phyloP scores from a whole-genome alignment of 305 asterid species.

The Solanum hybrid region DNA sequence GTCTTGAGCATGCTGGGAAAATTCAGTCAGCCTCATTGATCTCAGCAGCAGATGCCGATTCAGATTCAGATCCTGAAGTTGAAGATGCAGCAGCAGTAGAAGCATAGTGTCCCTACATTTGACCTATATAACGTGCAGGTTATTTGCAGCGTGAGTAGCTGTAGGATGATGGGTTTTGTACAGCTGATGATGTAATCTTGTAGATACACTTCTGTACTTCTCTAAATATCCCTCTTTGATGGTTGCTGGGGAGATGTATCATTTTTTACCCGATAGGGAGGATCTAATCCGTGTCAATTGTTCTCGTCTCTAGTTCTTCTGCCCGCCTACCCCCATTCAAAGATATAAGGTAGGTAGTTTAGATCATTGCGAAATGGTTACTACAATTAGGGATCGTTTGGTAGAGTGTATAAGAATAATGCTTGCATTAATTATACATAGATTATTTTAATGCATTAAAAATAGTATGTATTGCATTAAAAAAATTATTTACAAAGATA shows the following conservation, averaged over 20 bases:
- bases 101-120: conserved; percentile 5
- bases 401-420: no score
- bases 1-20: conserved; percentile 89
- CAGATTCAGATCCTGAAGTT: conserved; percentile 51
- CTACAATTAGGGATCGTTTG: neutral
- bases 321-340: neutral
- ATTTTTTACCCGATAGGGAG: neutral
- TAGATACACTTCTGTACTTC: neutral
- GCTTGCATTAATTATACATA: no score
- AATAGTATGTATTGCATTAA: no score
- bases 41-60: conserved; percentile 47
- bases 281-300: neutral
- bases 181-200: conserved; percentile 2
- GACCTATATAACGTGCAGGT: neutral
- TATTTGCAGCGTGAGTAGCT: neutral
- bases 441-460: no score
- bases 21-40: conserved; percentile 87
- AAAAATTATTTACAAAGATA: no score
- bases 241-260: neutral
- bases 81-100: conserved; percentile 31
- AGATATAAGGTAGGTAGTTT: neutral
- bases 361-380: neutral
- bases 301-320: neutral
- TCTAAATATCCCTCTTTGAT: neutral
- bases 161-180: conserved; percentile 1